phyloP scores from a whole-genome alignment of 331 rosid species.

The Quercus lobata region DNA sequence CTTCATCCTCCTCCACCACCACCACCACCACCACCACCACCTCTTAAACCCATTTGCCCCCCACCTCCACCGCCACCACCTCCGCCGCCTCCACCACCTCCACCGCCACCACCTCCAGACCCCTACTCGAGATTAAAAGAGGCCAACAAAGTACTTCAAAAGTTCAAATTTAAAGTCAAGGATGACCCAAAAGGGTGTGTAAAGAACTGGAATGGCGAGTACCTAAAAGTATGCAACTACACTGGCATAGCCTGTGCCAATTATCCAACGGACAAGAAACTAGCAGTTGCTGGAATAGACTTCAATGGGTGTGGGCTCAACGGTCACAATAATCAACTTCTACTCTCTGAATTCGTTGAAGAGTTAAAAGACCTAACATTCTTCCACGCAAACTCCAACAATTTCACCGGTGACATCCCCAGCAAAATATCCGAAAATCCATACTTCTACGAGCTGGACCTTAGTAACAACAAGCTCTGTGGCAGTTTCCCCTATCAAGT shows the following conservation, averaged over 20 bases:
- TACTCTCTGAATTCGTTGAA: constrained; percentile 29
- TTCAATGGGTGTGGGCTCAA: constrained; percentile 32
- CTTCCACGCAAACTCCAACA: constrained; percentile 78
- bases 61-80: neutral
- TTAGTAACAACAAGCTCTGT: constrained; percentile 53
- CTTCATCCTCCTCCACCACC: neutral
- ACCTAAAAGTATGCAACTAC: neutral
- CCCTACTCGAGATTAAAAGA: neutral
- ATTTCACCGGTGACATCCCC: constrained; percentile 42
- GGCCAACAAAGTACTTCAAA: constrained; percentile 18
- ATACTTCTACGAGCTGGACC: constrained; percentile 68
- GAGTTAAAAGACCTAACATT: constrained; percentile 36
- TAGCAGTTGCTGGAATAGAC: constrained; percentile 37
- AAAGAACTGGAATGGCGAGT: constrained; percentile 20
- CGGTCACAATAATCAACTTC: neutral
- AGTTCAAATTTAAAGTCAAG: neutral
- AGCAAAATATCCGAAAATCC: neutral
- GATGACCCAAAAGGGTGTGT: constrained; percentile 7
- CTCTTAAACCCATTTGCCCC: neutral
- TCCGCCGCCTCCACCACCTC: neutral
- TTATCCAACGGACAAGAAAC: neutral
- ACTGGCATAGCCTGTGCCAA: constrained; percentile 28
- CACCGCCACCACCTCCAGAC: constrained; percentile 2
- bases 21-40: neutral
- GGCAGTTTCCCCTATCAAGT: constrained; percentile 43